These are phyloP conservation scores for Aspergillus tamarii DNA, from an alignment of 2,329 filamentous ascomycete genomes.

Conservation along the genomic window DNA sequence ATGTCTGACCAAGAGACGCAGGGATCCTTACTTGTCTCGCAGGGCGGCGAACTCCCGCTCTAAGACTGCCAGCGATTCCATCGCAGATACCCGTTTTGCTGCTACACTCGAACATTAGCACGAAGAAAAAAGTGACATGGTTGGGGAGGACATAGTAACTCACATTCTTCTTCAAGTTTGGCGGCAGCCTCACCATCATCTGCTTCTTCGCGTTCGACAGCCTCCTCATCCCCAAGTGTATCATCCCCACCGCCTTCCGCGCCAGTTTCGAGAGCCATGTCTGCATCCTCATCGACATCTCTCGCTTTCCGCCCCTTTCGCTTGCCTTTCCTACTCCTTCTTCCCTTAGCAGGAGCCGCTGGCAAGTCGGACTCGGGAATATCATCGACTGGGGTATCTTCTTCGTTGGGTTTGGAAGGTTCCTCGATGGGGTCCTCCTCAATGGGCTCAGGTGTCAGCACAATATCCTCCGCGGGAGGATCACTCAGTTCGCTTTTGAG, in stretches of 20 bases:
- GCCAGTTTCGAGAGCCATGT: constrained; percentile 43
- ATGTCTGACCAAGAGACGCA: background rate
- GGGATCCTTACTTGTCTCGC: constrained; percentile 60
- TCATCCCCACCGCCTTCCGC: constrained; percentile 50
- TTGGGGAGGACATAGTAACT: constrained; percentile 25
- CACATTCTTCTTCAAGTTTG: constrained; percentile 58
- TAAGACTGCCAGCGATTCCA: constrained; percentile 76
- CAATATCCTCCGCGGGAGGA: constrained; percentile 36
- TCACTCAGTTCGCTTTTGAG: constrained; percentile 42
- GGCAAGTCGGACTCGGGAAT: constrained; percentile 36
- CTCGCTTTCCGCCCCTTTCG: constrained; percentile 48
- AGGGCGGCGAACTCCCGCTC: constrained; percentile 89
- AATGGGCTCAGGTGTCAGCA: constrained; percentile 39
- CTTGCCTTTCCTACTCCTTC: constrained; percentile 51
- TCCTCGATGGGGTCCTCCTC: constrained; percentile 40
- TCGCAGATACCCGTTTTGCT: constrained; percentile 75
- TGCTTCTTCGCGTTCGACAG: constrained; percentile 49
- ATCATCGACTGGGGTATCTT: constrained; percentile 37
- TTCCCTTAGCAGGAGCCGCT: constrained; percentile 35
- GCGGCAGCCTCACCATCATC: constrained; percentile 49
- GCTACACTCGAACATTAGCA: constrained; percentile 54
- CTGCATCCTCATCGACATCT: constrained; percentile 43
- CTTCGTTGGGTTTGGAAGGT: constrained; percentile 31
- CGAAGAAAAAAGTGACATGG: background rate
- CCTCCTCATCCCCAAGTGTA: constrained; percentile 54